Conservation (phyloP, 2,329 filamentous ascomycete genomes). For the Ceratocystis destructans region DNA sequence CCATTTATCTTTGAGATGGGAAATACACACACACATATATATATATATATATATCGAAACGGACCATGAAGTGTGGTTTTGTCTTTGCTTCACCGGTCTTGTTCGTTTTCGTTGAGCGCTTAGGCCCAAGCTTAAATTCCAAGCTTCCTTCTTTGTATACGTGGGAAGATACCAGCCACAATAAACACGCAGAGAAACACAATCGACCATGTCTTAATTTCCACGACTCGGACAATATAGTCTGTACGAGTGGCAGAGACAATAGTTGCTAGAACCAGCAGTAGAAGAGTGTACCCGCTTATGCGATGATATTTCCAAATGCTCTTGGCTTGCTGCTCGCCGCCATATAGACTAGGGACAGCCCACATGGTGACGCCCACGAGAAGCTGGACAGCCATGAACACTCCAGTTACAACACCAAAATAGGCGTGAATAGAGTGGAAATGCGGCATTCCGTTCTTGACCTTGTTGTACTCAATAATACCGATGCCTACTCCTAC, state of each 20-base stretch:
- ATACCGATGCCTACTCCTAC: conserved; percentile 52
- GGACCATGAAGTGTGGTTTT: neutral
- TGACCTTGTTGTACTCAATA: conserved; percentile 75
- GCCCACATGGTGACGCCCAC: conserved; percentile 78
- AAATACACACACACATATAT: too few species aligned
- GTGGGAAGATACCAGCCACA: conserved; percentile 57
- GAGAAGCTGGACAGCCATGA: conserved; percentile 58
- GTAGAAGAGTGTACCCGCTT: conserved; percentile 58
- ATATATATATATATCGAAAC: too few species aligned
- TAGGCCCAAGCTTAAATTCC: conserved; percentile 31
- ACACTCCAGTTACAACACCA: conserved; percentile 59
- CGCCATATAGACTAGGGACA: conserved; percentile 59
- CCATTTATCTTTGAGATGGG: too few species aligned
- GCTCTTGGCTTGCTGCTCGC: conserved; percentile 62
- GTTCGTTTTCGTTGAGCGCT: neutral
- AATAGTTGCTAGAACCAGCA: conserved; percentile 60
- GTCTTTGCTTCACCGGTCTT: neutral
- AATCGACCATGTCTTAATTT: conserved; percentile 65
- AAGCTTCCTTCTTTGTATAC: conserved; percentile 73
- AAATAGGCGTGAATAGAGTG: conserved; percentile 69
- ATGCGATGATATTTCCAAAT: conserved; percentile 83
- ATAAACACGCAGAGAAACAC: conserved; percentile 52
- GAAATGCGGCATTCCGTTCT: conserved; percentile 56
- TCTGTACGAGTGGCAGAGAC: conserved; percentile 61
- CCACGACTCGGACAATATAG: conserved; percentile 54